Conservation (phyloP, 2,329 filamentous ascomycete species). For the Alternaria panax region DNA sequence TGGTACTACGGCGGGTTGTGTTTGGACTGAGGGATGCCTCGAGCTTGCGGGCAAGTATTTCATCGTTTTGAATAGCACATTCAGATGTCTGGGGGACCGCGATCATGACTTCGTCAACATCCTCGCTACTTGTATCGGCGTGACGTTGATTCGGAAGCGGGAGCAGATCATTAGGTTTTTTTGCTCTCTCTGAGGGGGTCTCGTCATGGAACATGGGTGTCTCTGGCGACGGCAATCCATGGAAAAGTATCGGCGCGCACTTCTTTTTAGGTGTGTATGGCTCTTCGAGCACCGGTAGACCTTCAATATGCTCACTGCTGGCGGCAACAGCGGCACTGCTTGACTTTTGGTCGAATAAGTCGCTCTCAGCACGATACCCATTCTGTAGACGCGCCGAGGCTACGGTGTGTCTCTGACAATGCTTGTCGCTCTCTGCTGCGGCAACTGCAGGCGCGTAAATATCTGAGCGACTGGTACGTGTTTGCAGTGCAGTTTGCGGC, state of each 20-base stretch:
- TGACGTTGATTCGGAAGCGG: not conserved
- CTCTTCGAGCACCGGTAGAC: not conserved
- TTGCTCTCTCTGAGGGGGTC: too few species aligned
- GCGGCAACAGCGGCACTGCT: not conserved
- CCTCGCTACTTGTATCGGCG: not conserved
- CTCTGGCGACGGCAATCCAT: conserved; percentile 18
- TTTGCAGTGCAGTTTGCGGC: not conserved
- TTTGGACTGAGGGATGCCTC: not conserved
- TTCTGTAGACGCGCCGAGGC: not conserved
- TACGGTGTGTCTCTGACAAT: not conserved
- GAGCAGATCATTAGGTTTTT: not conserved
- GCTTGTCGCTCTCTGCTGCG: not conserved
- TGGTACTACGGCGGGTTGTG: conserved; percentile 9
- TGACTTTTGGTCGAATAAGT: not conserved
- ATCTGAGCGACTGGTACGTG: too few species aligned
- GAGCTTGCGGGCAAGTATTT: conserved; percentile 2
- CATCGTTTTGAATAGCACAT: not conserved
- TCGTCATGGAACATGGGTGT: not conserved
- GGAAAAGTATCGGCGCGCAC: conserved; percentile 1
- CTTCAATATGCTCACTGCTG: not conserved
- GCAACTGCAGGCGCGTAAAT: too few species aligned
- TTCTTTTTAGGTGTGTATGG: conserved; percentile 6
- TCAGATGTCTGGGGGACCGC: not conserved
- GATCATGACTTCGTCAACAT: not conserved
- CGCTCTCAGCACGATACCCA: not conserved